Percentiles rank a stretch among this genome's conserved stretches.
Conservation (phyloP, 148 eudicot genomes). For the Rheum nobile region DNA sequence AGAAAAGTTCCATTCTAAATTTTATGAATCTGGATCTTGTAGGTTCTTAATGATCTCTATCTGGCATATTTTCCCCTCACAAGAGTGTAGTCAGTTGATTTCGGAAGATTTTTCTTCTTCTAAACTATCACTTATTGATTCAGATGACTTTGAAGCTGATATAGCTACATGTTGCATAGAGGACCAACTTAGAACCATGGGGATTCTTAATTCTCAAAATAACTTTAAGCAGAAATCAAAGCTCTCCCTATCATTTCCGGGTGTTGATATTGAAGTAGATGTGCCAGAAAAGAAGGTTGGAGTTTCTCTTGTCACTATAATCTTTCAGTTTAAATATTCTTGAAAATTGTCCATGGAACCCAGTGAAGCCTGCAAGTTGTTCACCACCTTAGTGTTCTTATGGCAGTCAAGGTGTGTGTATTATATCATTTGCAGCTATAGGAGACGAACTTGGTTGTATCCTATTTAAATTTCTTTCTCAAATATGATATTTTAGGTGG, state of each 20-base stretch:
- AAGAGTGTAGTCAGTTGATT: neutral
- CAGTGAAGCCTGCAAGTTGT: slow-evolving; percentile 39
- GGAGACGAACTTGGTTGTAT: neutral
- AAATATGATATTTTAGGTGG: no score
- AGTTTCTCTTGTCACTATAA: neutral
- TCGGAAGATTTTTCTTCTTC: neutral
- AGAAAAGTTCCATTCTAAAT: neutral
- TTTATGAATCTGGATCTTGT: neutral
- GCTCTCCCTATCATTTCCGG: slow-evolving; percentile 28
- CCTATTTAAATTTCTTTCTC: no score
- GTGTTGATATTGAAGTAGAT: slow-evolving; percentile 44
- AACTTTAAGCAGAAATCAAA: slow-evolving; percentile 19
- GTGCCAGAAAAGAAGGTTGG: slow-evolving; percentile 60
- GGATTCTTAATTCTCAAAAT: slow-evolving; percentile 37
- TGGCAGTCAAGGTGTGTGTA: slow-evolving; percentile 72
- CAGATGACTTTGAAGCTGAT: slow-evolving; percentile 30
- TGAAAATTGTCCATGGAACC: slow-evolving; percentile 34
- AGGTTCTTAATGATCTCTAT: neutral
- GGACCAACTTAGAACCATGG: slow-evolving; percentile 54
- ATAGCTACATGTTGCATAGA: slow-evolving; percentile 45
- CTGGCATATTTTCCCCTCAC: no score
- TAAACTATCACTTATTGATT: neutral
- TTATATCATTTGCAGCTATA: neutral
- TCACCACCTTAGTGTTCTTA: slow-evolving; percentile 42
- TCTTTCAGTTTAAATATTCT: neutral